Evolutionary conservation across 2,329 filamentous ascomycete species (phyloP), one percentile per base, ranked within the genome.

Genomic region (Eurotiales sp.): DNA sequence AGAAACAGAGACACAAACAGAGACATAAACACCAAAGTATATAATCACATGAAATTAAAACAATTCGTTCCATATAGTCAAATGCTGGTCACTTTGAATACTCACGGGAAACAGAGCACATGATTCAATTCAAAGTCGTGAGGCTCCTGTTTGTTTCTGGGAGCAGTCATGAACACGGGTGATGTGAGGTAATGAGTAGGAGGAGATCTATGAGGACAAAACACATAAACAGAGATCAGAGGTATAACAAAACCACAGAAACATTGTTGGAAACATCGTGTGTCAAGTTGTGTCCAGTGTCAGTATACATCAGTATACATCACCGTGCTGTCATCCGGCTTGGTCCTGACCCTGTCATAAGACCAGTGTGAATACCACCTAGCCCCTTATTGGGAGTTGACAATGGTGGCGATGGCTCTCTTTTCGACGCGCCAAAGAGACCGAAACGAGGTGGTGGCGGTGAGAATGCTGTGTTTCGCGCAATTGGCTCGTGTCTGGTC

Each of bases 381-480:
- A 61, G 62, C 15, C 61, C 54, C 50, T 66, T 67, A 12, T 49
- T 53, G 15, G 46, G 25, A 21, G 63, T 57, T 14, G 61, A 56
- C n/a, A 64, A 51, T n/a, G 61, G 56, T 11, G 64, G 61, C 3
- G 67, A 67, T n/a, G 58, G 43, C 27, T 68, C 66, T 34, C 58
- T 59, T 55, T 64, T 68, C 15, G 60, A 55, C 8, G 58, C 51
- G 34, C 63, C 64, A 34, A 71, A 70, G 19, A 70, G 55, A 27
- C 67, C 62, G 22, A 68, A 61, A 32, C 69, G 66, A 36, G 66
- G 61, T 6, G 68, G 65, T 37, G 66, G 61, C 6, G 68, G 65
- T 32, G 69, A 69, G 55, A 64, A 67, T 39, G 62, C 57, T 27
- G 63, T 53, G 55, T 64, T 64, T 34, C 58, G 64, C 10, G 61